Evolutionary conservation across 2,329 filamentous ascomycete species (phyloP), one percentile per base, ranked within the genome.

Genomic region (Neodidymelliopsis sp.): DNA sequence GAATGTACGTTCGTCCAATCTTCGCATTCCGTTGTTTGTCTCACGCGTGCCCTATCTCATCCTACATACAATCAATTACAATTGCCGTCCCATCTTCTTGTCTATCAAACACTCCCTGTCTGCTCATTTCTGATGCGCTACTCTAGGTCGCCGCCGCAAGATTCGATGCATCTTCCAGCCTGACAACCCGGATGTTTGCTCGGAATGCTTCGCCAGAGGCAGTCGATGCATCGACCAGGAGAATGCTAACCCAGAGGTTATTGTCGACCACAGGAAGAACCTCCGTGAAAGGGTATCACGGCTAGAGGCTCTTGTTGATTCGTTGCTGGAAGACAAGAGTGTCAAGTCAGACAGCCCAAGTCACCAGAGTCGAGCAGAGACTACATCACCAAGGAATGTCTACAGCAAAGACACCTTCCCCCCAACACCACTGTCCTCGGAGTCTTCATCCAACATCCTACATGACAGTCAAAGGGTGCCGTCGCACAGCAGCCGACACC

Each of bases 211-310:
- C 38, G 64, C 74, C 24, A 75, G 79, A 42, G 74, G 72, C 4
- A 74, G 73, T 22, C 59, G 65, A 35, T 81, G 79, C 63, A 69
- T 76, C 28, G 69, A 78, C 39, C 79, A 81, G 53, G 73, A 75
- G 46, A 59, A 72, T 62, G 73, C 71, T 28, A 66, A 70, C 62
- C 60, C 68, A 43, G 72, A 75, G 10, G 57, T 72, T 35, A 60
- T 75, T 20, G 70, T 75, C 30, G 73, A 75, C 40, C 70, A 75
- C 19, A 65, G 73, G 50, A 75, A 75, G 62, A 75, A 75, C 54
- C 70, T 76, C 13, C 69, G 74, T 35, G 74, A 76, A 44, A 58
- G 74, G 23, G 74, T 76, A 4, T 74, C 73, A n/a, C 66, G 72
- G 11, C 58, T 76, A 11, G 74, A 76, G 45, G 69, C 73, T 18